Conservation (phyloP, 768 basidiomycete genomes). For the Multifurca ochricompacta region DNA sequence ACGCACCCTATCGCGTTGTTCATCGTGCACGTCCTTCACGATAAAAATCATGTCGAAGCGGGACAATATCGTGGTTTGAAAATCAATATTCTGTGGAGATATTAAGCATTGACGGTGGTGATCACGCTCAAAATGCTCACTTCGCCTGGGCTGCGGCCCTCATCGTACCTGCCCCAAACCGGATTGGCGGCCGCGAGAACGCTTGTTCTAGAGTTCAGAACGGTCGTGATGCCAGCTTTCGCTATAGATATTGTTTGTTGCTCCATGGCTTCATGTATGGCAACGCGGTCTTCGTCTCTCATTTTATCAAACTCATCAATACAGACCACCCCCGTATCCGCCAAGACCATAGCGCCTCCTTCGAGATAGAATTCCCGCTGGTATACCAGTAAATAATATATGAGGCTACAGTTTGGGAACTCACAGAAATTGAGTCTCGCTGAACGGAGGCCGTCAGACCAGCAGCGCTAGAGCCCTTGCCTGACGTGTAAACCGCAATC, state of each 20-base stretch:
- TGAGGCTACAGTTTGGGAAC: slow-evolving; percentile 25
- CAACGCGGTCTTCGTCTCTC: slow-evolving; percentile 97
- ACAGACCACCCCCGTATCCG: slow-evolving; percentile 96
- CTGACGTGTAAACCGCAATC: slow-evolving; percentile 96
- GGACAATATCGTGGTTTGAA: slow-evolving; percentile 95
- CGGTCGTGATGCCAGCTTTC: slow-evolving; percentile 97
- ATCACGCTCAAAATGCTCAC: slow-evolving; percentile 32
- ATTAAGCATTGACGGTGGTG: neutral
- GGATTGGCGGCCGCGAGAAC: slow-evolving; percentile 97
- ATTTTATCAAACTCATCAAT: slow-evolving; percentile 99
- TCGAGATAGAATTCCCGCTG: slow-evolving; percentile 98
- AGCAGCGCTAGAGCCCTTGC: slow-evolving; percentile 96
- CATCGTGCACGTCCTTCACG: slow-evolving; percentile 96
- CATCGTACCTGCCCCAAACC: slow-evolving; percentile 95
- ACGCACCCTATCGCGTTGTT: slow-evolving; percentile 77
- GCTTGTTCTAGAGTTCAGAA: slow-evolving; percentile 90
- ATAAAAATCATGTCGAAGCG: slow-evolving; percentile 99
- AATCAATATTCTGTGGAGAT: slow-evolving; percentile 73
- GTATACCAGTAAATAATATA: slow-evolving; percentile 3
- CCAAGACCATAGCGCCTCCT: slow-evolving; percentile 98
- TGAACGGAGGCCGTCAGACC: slow-evolving; percentile 98
- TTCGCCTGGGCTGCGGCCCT: slow-evolving; percentile 92
- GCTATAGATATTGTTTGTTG: slow-evolving; percentile 99
- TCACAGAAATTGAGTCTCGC: slow-evolving; percentile 81
- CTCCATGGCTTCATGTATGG: slow-evolving; percentile 99